Percentiles rank a stretch among this genome's conserved stretches.
phyloP scores from a whole-genome alignment of 2,329 filamentous ascomycete genomes.

The Aspergillus flavus region DNA sequence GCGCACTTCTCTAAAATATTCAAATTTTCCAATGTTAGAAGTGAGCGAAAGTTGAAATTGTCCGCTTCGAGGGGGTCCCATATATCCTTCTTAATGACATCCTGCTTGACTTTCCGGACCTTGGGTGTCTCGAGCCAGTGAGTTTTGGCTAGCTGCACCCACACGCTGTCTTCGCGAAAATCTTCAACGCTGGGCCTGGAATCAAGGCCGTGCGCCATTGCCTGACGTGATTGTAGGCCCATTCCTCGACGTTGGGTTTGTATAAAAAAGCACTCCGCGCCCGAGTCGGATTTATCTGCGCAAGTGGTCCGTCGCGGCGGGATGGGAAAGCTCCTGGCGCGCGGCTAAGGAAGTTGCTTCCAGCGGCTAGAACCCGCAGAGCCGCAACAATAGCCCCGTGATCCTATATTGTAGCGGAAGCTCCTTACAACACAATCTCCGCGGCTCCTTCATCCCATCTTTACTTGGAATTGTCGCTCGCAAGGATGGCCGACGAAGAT shows the following conservation, averaged over 20 bases:
- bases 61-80: slow-evolving; percentile 88
- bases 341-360: slow-evolving; percentile 29
- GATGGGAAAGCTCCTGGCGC: slow-evolving; percentile 33
- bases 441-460: slow-evolving; percentile 11
- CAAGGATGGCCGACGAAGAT: slow-evolving; percentile 38
- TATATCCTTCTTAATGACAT: slow-evolving; percentile 81
- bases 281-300: slow-evolving; percentile 43
- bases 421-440: slow-evolving; percentile 5
- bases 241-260: slow-evolving; percentile 31
- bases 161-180: slow-evolving; percentile 48
- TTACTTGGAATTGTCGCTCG: slow-evolving; percentile 1
- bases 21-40: slow-evolving; percentile 83
- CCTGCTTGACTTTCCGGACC: slow-evolving; percentile 73
- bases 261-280: slow-evolving; percentile 59
- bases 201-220: slow-evolving; percentile 62
- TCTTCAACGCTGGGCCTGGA: slow-evolving; percentile 46
- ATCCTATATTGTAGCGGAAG: slow-evolving; percentile 16
- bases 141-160: slow-evolving; percentile 73
- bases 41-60: slow-evolving; percentile 73
- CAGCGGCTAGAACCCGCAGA: slow-evolving; percentile 32
- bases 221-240: slow-evolving; percentile 46
- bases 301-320: slow-evolving; percentile 30
- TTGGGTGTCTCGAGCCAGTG: slow-evolving; percentile 78
- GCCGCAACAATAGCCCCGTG: slow-evolving; percentile 27
- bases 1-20: slow-evolving; percentile 81